Evolutionary conservation across 2,329 filamentous ascomycete genomes (phyloP).

Genomic region (Colletotrichum truncatum): DNA sequence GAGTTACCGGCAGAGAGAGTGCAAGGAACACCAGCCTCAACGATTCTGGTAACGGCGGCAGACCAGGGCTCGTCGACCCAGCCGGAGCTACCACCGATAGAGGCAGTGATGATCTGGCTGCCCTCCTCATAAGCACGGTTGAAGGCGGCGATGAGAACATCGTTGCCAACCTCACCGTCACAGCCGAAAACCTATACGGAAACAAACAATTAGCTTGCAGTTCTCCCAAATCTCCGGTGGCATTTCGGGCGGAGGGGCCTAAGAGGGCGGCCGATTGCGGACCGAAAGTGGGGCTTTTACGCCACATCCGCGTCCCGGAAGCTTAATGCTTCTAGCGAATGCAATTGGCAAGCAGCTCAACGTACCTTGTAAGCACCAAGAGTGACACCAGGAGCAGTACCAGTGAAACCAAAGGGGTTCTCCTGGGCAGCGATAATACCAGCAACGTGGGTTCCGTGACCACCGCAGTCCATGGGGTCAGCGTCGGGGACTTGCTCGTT

Average conservation of each 20-base stretch:
- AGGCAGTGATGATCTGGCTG: slow-evolving; percentile 65
- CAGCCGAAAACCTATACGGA: slow-evolving; percentile 65
- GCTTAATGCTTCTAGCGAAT: no score
- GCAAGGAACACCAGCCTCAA: slow-evolving; percentile 61
- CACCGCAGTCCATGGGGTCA: slow-evolving; percentile 64
- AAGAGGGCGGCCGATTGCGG: no score
- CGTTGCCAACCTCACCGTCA: slow-evolving; percentile 57
- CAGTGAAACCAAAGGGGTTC: slow-evolving; percentile 63
- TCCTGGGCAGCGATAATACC: slow-evolving; percentile 70
- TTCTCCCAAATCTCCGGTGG: no score
- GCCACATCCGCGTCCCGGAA: no score
- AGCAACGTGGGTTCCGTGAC: slow-evolving; percentile 70
- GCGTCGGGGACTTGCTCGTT: slow-evolving; percentile 53
- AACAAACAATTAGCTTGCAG: neutral
- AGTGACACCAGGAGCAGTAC: slow-evolving; percentile 64
- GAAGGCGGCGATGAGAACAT: slow-evolving; percentile 68
- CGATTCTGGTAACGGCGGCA: slow-evolving; percentile 59
- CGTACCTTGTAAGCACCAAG: slow-evolving; percentile 60
- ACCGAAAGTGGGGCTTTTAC: no score
- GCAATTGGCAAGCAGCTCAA: no score
- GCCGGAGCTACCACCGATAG: slow-evolving; percentile 59
- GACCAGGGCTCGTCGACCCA: slow-evolving; percentile 63
- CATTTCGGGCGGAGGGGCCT: no score
- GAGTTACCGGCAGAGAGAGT: slow-evolving; percentile 63
- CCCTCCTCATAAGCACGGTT: slow-evolving; percentile 69